Evolutionary conservation across 257 asterid genomes (phyloP).

Genomic region (Penstemon eatonii): DNA sequence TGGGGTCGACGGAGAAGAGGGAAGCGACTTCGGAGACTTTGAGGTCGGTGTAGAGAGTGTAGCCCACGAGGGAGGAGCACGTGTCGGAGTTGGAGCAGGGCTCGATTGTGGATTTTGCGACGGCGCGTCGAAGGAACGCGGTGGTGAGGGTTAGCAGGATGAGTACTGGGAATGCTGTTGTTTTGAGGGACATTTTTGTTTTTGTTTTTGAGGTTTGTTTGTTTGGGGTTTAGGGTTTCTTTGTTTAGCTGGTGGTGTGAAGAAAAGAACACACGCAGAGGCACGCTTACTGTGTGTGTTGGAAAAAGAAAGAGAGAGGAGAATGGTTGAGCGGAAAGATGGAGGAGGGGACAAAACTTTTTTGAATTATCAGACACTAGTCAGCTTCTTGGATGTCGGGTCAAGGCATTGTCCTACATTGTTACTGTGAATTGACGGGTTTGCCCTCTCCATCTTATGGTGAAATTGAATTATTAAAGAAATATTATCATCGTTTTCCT

Average conservation of each 20-base stretch:
- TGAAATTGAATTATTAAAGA: too few species aligned
- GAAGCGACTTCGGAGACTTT: constrained; percentile 89
- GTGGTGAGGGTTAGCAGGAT: constrained; percentile 26
- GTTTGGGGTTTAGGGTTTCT: constrained; percentile 1
- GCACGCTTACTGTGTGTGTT: neutral
- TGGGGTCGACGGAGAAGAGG: constrained; percentile 84
- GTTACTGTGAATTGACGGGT: too few species aligned
- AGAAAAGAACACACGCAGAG: too few species aligned
- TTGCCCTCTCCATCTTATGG: too few species aligned
- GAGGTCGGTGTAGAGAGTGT: constrained; percentile 94
- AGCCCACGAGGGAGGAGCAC: constrained; percentile 76
- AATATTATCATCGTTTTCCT: too few species aligned
- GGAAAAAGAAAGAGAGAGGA: constrained; percentile 10
- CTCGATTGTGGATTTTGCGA: constrained; percentile 84
- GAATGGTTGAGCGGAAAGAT: neutral
- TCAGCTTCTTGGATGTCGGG: too few species aligned
- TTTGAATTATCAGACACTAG: constrained; percentile 21
- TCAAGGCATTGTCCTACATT: too few species aligned
- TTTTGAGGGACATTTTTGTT: neutral
- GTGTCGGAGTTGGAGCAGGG: constrained; percentile 82
- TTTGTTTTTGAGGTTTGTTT: neutral
- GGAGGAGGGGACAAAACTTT: constrained; percentile 27
- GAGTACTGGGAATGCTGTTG: constrained; percentile 24
- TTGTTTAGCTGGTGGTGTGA: constrained; percentile 13
- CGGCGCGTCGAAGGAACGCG: constrained; percentile 39